Percentiles rank a stretch among this genome's conserved stretches.
These are phyloP conservation scores for Artemisia argyi DNA, from an alignment of 129 eudicot species.

Conservation along the genomic window DNA sequence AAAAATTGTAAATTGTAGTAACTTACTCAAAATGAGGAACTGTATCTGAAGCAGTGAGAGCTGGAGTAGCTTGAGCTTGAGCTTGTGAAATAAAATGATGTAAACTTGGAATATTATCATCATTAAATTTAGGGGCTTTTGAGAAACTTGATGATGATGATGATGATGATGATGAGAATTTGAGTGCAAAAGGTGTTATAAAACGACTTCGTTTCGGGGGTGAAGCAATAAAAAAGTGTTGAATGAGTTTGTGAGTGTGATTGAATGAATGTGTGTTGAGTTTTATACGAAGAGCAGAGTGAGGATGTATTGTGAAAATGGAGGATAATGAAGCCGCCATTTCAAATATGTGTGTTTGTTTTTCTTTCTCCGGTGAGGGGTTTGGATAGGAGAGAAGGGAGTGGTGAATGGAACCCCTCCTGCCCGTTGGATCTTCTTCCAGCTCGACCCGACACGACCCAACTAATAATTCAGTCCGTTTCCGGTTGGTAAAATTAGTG, in stretches of 20 bases:
- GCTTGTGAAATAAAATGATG: slow-evolving; percentile 50
- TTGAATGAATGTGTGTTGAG: slow-evolving; percentile 29
- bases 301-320: slow-evolving; percentile 32
- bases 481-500: no score
- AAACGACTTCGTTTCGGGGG: slow-evolving; percentile 28
- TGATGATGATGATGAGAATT: no score
- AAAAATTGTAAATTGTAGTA: not conserved
- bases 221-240: slow-evolving; percentile 22
- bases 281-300: slow-evolving; percentile 28
- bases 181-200: slow-evolving; percentile 27
- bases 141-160: slow-evolving; percentile 34
- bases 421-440: slow-evolving; percentile 1
- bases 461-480: no score
- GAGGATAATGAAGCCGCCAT: slow-evolving; percentile 51
- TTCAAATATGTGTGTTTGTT: not conserved
- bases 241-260: slow-evolving; percentile 11
- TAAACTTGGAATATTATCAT: slow-evolving; percentile 36
- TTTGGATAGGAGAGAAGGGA: slow-evolving; percentile 30
- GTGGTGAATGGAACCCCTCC: slow-evolving; percentile 26
- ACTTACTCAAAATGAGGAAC: slow-evolving; percentile 44
- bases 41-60: slow-evolving; percentile 30
- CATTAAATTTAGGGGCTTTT: slow-evolving; percentile 3
- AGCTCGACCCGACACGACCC: not conserved
- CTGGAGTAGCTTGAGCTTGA: slow-evolving; percentile 42
- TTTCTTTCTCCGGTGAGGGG: not conserved